Base-by-base conservation (phyloP, 257 asterid genomes). In the Jacaranda copaia region DNA sequence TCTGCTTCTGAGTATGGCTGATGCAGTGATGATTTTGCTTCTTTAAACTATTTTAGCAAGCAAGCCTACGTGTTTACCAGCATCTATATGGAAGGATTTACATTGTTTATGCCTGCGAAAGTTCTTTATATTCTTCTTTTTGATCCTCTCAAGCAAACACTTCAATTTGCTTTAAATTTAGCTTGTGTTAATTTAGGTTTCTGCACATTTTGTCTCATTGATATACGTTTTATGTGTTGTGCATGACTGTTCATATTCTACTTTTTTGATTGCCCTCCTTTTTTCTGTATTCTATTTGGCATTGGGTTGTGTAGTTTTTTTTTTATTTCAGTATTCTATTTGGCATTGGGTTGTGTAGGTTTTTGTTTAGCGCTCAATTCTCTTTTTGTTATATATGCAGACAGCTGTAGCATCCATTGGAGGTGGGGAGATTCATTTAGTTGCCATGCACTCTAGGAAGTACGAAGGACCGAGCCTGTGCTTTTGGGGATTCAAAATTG, bases 401-500 rank as follows among this genome's bases (percentile, higher is more conserved):
- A 84, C 98, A 42, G 99, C 99, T 56, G 90, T 93, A 64, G 85
- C 92, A 82, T 84, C 89, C 65, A 75, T 87, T 74, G 96, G 93
- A 77, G 90, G 86, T 72, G 85, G 82, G 77, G 97, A 95, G 80
- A 84, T 93, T 83, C 97, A 95, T 77, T 91, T 95, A 86, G 97
- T 95, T 78, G 98, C 99, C 71, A 91, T 95, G 96, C 95, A 89
- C 79, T 91, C 97, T 45, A 85, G 90, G 83, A 90, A 88, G 83
- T 72, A 75, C 68, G 95, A 88, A 12, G 96, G 89, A 46, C 90
- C 81, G 57, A 67, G 72, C 64, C 89, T 94, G 60, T 95, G 94
- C 85, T 95, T 95, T 83, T 95, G 99, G 99, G 99, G 97, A 51
- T 93, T 88, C 84, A 88, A 68, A 77, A 88, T 91, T 58, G 68